These are phyloP conservation scores for Fusarium phyllophilum DNA, from an alignment of 2,329 filamentous ascomycete genomes.

Conservation along the genomic window DNA sequence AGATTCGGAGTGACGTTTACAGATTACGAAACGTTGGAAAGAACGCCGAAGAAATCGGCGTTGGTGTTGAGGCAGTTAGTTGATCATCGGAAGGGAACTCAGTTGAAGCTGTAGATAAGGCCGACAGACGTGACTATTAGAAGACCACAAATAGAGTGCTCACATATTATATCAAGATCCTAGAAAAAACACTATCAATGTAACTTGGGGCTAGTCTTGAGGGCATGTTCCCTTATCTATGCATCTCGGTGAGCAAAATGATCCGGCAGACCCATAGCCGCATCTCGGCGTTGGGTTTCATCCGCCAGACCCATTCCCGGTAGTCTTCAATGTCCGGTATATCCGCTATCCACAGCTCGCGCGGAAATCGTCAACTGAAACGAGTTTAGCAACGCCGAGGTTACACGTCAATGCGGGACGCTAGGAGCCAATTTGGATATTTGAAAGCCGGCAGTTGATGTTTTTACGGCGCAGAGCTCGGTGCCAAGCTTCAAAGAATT, in stretches of 20 bases:
- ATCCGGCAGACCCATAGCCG: background rate
- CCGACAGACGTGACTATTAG: background rate
- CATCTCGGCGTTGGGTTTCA: background rate
- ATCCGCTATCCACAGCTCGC: background rate
- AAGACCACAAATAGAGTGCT: background rate
- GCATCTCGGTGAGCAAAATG: background rate
- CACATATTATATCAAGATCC: accelerated
- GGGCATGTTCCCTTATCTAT: background rate
- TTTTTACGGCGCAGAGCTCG: background rate
- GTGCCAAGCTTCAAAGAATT: background rate
- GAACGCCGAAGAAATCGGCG: slow-evolving; percentile 31
- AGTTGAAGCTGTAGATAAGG: background rate
- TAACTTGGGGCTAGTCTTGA: too few species aligned
- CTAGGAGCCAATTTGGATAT: background rate
- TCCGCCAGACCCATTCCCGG: background rate
- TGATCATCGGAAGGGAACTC: background rate
- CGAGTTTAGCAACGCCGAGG: background rate
- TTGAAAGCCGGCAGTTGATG: background rate
- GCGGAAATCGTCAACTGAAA: background rate
- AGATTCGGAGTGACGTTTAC: slow-evolving; percentile 30
- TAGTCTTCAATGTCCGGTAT: background rate
- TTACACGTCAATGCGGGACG: background rate
- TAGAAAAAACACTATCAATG: too few species aligned
- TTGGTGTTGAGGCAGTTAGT: background rate
- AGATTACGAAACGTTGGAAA: slow-evolving; percentile 25